Base-by-base conservation (phyloP, 441 rosid genomes). In the Eugenia klotzschiana region DNA sequence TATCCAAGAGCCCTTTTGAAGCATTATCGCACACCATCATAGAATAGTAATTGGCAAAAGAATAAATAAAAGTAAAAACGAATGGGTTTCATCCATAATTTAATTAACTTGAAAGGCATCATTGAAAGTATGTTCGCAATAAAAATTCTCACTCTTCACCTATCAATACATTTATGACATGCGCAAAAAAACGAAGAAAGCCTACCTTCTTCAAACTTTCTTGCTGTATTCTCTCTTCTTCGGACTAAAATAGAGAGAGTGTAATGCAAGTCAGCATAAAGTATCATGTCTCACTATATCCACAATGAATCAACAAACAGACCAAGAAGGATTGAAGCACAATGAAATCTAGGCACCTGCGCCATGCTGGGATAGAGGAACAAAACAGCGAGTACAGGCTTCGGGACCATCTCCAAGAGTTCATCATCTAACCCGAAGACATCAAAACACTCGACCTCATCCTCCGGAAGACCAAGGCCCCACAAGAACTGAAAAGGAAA, bases 391-490 rank as follows among this genome's bases (percentile, higher is more conserved):
- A 93, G 94, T 12, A 94, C 97, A 84, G 98, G 98, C 87, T 94
- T 89, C 0, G 97, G 98, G 87, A 97, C 98, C 95, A 94, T 94
- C 81, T 89, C 96, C 54, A 97, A 86, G 43, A 95, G 98, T 55
- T 94, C 99, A 1, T 91, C 96, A 60, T 97, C 99, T 84, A 95
- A 91, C 8, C 98, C 98, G 84, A 90, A 95, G 82, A 95, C 99
- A 91, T 97, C 98, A 83, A 41, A 85, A 83, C 98, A 95, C 90
- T 95, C 98, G 4, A 92, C 98, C 84, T 89, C 97, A 43, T 81
- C 88, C 82, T 84, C 92, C 0, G 87, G 89, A 72, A 95, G 93
- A 60, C 98, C 98, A 60, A 97, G 92, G 43, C 98, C 96, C 94
- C 94, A 94, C 33, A 97, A 91, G 88, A 92, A 97, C 99, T 94